Base-by-base conservation (phyloP, 306 rosid genomes). In the Quercus parvula region DNA sequence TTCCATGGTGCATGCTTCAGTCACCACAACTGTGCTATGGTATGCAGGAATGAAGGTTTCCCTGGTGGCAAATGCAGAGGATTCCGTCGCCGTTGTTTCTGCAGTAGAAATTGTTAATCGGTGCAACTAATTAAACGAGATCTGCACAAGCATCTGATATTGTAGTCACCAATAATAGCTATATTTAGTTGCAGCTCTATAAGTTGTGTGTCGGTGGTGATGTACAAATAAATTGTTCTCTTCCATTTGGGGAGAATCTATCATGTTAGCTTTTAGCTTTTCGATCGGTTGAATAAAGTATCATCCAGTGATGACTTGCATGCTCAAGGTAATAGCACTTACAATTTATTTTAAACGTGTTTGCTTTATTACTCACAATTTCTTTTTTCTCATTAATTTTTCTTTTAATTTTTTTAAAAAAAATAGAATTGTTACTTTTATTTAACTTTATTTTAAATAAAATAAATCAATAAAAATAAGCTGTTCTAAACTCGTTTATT, bases 41-140 rank as follows among this genome's bases (percentile, higher is more conserved):
- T 84, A 0, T 88, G 91, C 84, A 63, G 85, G 76, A 77, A 77
- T 15, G 89, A 88, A 78, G 89, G 85, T 2, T 88, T 88, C 85
- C 54, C 86, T 5, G 88, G 86, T 30, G 91, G 89, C n/a, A 64
- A 18, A 0, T 86, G 91, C 86, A 25, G 25, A 9, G 89, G 91
- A 2, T 77, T 88, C 78, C 86, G 87, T 28, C 91, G 38, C 35
- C 87, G 89, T 11, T 88, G 89, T 84, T 88, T 88, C 55, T 88
- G 91, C 63, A 85, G 83, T 9, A 74, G 61, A 38, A 52, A 28
- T 24, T 88, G 91, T 46, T 84, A 49, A 57, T 15, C 22, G 11
- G 57, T 15, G 1, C 33, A 20, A 24, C 33, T 13, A 9, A 24
- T 35, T 35, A 35, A 6, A 35, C 41, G 18, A 8, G 67, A 25